Percentiles rank a stretch among this genome's conserved stretches.
Evolutionary conservation across 2,329 filamentous ascomycete species (phyloP).

Genomic region (Sporothrix variecibatus): DNA sequence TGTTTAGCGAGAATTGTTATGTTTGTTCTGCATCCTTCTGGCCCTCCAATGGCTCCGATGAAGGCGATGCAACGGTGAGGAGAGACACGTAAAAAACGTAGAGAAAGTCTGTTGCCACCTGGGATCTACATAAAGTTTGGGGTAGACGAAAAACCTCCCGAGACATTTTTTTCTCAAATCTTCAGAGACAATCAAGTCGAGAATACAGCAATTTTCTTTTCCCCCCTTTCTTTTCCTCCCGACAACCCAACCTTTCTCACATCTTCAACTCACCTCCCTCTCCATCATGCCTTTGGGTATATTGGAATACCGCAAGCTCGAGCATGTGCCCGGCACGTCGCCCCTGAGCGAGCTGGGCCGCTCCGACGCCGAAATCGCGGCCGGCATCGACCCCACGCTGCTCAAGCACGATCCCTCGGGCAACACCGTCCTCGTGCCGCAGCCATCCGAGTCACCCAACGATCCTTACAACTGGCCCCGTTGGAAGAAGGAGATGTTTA

Average conservation of each 20-base stretch:
- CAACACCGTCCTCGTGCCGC: constrained; percentile 51
- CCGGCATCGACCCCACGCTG: constrained; percentile 29
- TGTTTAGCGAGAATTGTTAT: neutral
- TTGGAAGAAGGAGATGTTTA: constrained; percentile 41
- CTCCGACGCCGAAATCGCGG: constrained; percentile 28
- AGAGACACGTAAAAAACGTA: neutral
- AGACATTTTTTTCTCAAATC: neutral
- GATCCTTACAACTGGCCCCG: constrained; percentile 52
- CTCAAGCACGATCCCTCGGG: constrained; percentile 36
- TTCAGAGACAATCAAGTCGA: neutral
- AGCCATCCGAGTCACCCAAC: constrained; percentile 50
- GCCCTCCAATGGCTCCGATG: constrained; percentile 11
- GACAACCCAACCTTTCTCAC: neutral
- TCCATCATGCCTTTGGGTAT: constrained; percentile 34
- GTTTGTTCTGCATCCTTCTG: constrained; percentile 4
- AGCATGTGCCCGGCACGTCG: constrained; percentile 36
- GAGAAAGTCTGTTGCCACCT: neutral
- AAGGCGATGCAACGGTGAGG: neutral
- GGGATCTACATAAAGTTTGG: neutral
- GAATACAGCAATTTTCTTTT: neutral
- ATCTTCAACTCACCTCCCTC: neutral
- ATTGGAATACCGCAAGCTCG: constrained; percentile 33
- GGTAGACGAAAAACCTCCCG: neutral
- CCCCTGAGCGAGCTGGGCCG: constrained; percentile 34
- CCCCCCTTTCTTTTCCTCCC: too few species aligned